phyloP scores from a whole-genome alignment of 805 yeast genomes.

The Kodamaea laetipori region DNA sequence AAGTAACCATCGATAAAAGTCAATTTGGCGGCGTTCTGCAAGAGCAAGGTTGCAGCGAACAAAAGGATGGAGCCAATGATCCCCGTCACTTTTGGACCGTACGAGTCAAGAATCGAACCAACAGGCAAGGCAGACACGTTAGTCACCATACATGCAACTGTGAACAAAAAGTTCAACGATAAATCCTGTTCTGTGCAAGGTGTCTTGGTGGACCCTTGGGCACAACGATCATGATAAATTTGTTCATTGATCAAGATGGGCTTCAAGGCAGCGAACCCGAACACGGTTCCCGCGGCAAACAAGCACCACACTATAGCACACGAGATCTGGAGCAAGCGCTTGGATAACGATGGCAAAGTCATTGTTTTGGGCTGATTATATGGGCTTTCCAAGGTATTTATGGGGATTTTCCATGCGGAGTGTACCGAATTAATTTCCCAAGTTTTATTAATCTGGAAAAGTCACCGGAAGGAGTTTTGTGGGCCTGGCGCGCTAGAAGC shows the following conservation, averaged over 20 bases:
- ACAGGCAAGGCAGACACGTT: constrained; percentile 82
- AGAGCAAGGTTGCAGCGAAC: constrained; percentile 52
- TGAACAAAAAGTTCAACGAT: constrained; percentile 78
- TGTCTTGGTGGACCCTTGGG: constrained; percentile 17
- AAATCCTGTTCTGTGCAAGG: constrained; percentile 80
- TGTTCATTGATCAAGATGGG: constrained; percentile 53
- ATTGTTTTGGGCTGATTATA: too few relatives aligned
- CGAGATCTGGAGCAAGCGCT: constrained; percentile 37
- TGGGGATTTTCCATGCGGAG: too few relatives aligned
- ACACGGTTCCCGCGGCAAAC: constrained; percentile 58
- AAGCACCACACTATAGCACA: constrained; percentile 59
- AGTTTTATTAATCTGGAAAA: too few relatives aligned
- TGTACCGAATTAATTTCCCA: too few relatives aligned
- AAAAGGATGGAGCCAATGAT: constrained; percentile 67
- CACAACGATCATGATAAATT: constrained; percentile 47
- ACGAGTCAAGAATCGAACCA: constrained; percentile 73
- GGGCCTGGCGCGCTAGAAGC: too few relatives aligned
- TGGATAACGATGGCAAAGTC: constrained; percentile 14
- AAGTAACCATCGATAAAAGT: constrained; percentile 61
- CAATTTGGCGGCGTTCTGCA: constrained; percentile 43
- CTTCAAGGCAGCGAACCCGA: constrained; percentile 62
- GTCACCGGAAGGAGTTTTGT: too few relatives aligned
- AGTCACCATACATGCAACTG: constrained; percentile 83
- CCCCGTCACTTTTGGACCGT: constrained; percentile 82
- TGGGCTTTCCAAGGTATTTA: too few relatives aligned